Conservation (phyloP, 441 rosid species). For the Isatis lusitanica region DNA sequence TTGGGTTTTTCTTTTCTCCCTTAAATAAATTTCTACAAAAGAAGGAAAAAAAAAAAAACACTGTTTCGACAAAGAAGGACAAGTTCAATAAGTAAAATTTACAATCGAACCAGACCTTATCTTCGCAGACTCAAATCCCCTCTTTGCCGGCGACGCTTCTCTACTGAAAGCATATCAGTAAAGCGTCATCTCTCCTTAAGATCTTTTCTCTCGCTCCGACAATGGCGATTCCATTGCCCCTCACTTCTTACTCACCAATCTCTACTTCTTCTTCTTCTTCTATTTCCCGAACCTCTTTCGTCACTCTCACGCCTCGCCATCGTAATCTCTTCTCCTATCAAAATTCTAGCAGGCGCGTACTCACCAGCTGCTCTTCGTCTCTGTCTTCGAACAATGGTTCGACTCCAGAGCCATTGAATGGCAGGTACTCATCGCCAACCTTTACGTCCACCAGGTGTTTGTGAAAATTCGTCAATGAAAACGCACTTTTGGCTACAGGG, state of each 20-base stretch:
- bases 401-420: constrained; percentile 44
- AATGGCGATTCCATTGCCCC: constrained; percentile 54
- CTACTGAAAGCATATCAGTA: neutral
- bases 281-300: constrained; percentile 32
- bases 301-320: constrained; percentile 27
- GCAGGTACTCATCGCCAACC: constrained; percentile 1
- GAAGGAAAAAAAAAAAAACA: neutral
- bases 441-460: constrained; percentile 37
- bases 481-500: constrained; percentile 7
- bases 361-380: constrained; percentile 44
- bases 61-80: neutral
- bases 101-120: constrained; percentile 27
- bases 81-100: neutral
- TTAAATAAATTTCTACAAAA: neutral
- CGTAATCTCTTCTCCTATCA: constrained; percentile 28
- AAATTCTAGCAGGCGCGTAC: constrained; percentile 36
- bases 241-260: constrained; percentile 35
- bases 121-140: constrained; percentile 7
- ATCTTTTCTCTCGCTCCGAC: neutral
- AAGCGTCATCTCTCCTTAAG: constrained; percentile 6
- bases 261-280: constrained; percentile 25
- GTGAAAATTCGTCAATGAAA: constrained; percentile 45
- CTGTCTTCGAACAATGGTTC: constrained; percentile 47
- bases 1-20: neutral
- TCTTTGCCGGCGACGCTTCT: constrained; percentile 26